Percentiles rank a stretch among this genome's conserved stretches.
These are phyloP conservation scores for Cryptosporidium sp. DNA, from an alignment of 169 alveolate species.

Conservation along the genomic window DNA sequence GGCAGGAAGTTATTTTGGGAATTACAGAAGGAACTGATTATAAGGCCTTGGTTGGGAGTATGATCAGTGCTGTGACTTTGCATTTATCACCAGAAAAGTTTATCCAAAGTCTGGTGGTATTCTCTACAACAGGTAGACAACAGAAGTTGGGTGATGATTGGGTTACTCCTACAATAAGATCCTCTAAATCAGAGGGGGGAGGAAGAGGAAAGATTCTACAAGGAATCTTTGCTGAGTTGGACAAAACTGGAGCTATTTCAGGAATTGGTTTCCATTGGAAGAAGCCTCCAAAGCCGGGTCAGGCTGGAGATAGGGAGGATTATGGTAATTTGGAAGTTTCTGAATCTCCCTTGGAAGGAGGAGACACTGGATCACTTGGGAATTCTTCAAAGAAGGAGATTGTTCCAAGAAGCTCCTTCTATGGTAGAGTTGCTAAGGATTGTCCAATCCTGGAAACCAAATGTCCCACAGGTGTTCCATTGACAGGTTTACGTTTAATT, in stretches of 20 bases:
- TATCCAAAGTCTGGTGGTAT: constrained; percentile 51
- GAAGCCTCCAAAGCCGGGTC: constrained; percentile 35
- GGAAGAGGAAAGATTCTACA: constrained; percentile 41
- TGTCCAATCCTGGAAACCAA: constrained; percentile 64
- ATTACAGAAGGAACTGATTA: constrained; percentile 70
- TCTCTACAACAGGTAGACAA: constrained; percentile 55
- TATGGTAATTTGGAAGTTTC: constrained; percentile 36
- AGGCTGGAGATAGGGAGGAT: constrained; percentile 71
- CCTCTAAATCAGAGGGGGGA: constrained; percentile 66
- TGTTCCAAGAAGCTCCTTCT: constrained; percentile 66
- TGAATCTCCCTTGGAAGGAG: constrained; percentile 17
- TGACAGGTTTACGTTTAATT: constrained; percentile 56
- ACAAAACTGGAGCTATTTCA: constrained; percentile 71
- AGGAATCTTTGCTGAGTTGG: constrained; percentile 64
- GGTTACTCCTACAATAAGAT: constrained; percentile 55
- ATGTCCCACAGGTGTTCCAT: constrained; percentile 70
- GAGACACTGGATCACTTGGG: neutral
- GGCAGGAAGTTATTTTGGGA: constrained; percentile 63
- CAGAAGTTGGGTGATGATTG: constrained; percentile 60
- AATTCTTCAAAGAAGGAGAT: constrained; percentile 20
- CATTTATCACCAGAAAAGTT: constrained; percentile 71
- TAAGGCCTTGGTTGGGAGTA: constrained; percentile 59
- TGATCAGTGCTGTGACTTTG: constrained; percentile 58
- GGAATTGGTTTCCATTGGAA: constrained; percentile 72
- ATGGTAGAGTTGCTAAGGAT: constrained; percentile 60